Conservation (phyloP, 345 rosid genomes). For the Ceriops tagal region DNA sequence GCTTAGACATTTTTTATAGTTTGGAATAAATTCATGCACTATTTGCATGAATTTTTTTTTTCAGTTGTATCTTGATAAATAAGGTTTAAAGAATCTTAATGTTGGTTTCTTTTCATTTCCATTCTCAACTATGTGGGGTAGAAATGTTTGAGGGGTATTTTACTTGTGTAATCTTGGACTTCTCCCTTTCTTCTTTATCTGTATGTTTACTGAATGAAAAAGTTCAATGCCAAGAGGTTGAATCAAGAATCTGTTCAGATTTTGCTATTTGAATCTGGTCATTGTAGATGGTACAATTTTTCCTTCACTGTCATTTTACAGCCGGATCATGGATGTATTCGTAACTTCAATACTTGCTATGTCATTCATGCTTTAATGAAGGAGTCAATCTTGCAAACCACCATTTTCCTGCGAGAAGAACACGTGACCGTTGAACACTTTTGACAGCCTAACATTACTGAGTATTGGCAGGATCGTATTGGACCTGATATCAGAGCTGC, state of each 20-base stretch:
- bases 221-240: conserved; percentile 12
- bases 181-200: conserved; percentile 1
- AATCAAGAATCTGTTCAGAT: neutral
- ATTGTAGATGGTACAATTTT: conserved; percentile 1
- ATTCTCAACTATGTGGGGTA: conserved; percentile 8
- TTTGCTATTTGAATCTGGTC: neutral
- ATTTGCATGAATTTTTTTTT: conserved; percentile 22
- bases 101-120: conserved; percentile 16
- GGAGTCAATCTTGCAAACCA: neutral
- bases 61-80: conserved; percentile 8
- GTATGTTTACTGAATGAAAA: neutral
- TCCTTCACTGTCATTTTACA: neutral
- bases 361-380: neutral
- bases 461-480: no score
- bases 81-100: conserved; percentile 16
- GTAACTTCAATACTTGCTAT: neutral
- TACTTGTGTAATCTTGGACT: conserved; percentile 11
- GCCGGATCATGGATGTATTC: neutral
- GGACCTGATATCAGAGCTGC: no score
- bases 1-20: conserved; percentile 25
- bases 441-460: no score
- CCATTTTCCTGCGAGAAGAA: no score
- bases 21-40: conserved; percentile 13
- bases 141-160: conserved; percentile 20
- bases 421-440: no score